phyloP scores from a whole-genome alignment of 345 rosid species.

The Limnanthes douglasii region DNA sequence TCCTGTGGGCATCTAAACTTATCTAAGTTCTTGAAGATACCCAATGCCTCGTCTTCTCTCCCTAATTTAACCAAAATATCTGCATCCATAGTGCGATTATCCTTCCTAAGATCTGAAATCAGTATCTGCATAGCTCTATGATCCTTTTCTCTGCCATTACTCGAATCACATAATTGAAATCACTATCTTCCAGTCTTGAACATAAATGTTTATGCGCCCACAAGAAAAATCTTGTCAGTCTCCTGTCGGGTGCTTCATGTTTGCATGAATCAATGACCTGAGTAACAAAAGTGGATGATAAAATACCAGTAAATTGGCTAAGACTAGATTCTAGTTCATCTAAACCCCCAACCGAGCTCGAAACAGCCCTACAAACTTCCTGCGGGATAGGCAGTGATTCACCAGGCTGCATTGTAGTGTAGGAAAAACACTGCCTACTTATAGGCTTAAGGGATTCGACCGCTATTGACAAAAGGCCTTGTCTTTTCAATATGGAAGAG shows the following conservation, averaged over 20 bases:
- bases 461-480: too few relatives aligned
- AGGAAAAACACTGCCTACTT: too few relatives aligned
- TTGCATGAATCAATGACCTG: constrained; percentile 40
- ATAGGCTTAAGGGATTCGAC: too few relatives aligned
- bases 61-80: constrained; percentile 58
- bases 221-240: constrained; percentile 59
- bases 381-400: too few relatives aligned
- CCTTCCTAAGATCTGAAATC: constrained; percentile 50
- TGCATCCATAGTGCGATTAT: constrained; percentile 45
- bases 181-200: constrained; percentile 28
- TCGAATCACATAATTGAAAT: constrained; percentile 46
- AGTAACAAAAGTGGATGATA: constrained; percentile 29
- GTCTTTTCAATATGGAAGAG: too few relatives aligned
- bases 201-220: constrained; percentile 44
- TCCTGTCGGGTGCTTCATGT: constrained; percentile 43
- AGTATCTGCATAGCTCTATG: constrained; percentile 44
- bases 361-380: constrained; percentile 31
- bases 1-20: constrained; percentile 62
- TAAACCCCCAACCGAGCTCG: constrained; percentile 49
- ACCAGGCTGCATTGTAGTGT: too few relatives aligned
- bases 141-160: constrained; percentile 61
- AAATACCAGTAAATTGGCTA: constrained; percentile 14
- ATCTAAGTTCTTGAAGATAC: constrained; percentile 72
- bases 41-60: constrained; percentile 72
- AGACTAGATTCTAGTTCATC: constrained; percentile 66